Conservation (phyloP, 768 basidiomycete species). For the Trametes elegans region DNA sequence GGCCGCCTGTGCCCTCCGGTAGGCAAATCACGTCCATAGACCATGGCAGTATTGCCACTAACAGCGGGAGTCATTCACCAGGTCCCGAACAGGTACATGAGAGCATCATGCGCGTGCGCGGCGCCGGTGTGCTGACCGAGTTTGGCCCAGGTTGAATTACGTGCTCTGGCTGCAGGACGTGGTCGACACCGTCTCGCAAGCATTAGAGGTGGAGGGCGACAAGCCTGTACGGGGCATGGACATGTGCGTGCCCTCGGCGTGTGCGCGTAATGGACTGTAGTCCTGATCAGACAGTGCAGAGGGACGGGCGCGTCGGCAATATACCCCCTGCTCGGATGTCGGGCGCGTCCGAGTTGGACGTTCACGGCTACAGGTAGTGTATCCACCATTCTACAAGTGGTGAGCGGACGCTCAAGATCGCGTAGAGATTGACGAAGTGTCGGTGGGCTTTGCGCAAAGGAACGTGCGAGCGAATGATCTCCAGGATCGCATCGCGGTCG, state of each 20-base stretch:
- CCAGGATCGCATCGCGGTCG: constrained; percentile 46
- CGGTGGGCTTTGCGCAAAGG: constrained; percentile 49
- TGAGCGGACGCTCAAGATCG: not conserved
- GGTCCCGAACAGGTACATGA: constrained; percentile 68
- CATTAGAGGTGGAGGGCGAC: constrained; percentile 1
- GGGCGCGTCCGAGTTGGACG: constrained; percentile 48
- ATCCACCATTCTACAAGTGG: too few species aligned
- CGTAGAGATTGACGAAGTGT: constrained; percentile 69
- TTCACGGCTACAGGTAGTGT: constrained; percentile 78
- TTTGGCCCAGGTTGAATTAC: constrained; percentile 69
- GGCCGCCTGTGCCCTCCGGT: constrained; percentile 89
- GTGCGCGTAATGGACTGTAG: not conserved
- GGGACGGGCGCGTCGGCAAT: constrained; percentile 92
- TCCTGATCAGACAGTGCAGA: too few species aligned
- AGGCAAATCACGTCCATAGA: constrained; percentile 24
- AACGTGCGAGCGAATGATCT: constrained; percentile 64
- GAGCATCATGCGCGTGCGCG: not conserved
- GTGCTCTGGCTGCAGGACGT: constrained; percentile 83
- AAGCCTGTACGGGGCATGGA: constrained; percentile 56
- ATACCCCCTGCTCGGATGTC: constrained; percentile 76
- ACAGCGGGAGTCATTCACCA: constrained; percentile 28
- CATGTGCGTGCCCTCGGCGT: constrained; percentile 45
- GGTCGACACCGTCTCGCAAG: constrained; percentile 33
- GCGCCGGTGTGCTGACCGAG: too few species aligned
- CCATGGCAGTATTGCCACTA: not conserved